Percentiles rank a stretch among this genome's conserved stretches.
phyloP scores from a whole-genome alignment of 805 yeast species.

The Kodamaea restingae region DNA sequence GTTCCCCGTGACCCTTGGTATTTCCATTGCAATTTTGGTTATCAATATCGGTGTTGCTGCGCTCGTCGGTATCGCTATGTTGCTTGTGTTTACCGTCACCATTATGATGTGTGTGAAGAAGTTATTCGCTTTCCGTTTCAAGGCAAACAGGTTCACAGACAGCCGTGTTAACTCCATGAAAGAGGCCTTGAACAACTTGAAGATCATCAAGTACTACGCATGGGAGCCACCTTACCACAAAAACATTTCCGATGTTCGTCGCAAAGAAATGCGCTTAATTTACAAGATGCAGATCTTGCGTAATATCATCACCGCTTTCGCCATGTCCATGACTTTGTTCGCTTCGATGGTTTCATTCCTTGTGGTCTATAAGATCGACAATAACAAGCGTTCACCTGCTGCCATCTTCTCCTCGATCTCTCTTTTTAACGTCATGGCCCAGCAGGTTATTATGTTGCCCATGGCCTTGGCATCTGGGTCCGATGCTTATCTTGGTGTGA shows the following conservation, averaged over 20 bases:
- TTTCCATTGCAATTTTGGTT: conserved; percentile 22
- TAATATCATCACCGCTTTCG: conserved; percentile 58
- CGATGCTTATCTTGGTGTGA: conserved; percentile 62
- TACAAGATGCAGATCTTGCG: conserved; percentile 63
- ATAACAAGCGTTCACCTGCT: conserved; percentile 48
- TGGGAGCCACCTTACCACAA: conserved; percentile 82
- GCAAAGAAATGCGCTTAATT: conserved; percentile 57
- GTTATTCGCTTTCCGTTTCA: conserved; percentile 43
- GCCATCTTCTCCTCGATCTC: conserved; percentile 68
- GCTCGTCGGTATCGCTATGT: conserved; percentile 23
- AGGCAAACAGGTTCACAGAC: conserved; percentile 66
- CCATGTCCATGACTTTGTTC: conserved; percentile 63
- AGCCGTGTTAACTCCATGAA: conserved; percentile 69
- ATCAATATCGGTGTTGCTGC: conserved; percentile 23
- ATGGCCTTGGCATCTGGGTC: conserved; percentile 63
- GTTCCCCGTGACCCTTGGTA: conserved; percentile 23
- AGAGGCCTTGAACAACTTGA: conserved; percentile 74
- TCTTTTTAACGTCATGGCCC: conserved; percentile 57
- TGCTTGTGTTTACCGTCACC: conserved; percentile 27
- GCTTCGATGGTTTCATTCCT: conserved; percentile 60
- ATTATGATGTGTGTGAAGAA: conserved; percentile 47
- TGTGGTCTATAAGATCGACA: conserved; percentile 32
- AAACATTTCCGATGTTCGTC: conserved; percentile 54
- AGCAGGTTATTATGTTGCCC: conserved; percentile 66
- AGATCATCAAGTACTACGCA: conserved; percentile 80